These are phyloP conservation scores for Trametes meyenii DNA, from an alignment of 768 basidiomycete genomes.

Conservation along the genomic window DNA sequence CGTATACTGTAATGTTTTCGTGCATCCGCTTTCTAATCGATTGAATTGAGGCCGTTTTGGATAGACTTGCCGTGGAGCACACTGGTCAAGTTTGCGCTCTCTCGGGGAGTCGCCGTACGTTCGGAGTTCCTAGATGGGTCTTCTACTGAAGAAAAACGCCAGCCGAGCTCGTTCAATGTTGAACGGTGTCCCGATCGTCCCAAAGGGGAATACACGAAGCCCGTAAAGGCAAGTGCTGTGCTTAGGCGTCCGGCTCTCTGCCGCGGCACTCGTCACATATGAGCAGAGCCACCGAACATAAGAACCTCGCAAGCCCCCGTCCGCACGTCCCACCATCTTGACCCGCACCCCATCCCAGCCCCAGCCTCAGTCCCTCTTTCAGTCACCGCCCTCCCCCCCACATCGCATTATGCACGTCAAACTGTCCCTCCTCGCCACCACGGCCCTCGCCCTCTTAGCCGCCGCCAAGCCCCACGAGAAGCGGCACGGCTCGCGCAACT, in stretches of 20 bases:
- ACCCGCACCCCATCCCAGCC: neutral
- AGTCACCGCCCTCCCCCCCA: neutral
- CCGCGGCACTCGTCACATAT: neutral
- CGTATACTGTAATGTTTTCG: too few species aligned
- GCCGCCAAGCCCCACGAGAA: conserved; percentile 6
- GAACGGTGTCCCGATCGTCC: neutral
- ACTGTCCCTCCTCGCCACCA: conserved; percentile 10
- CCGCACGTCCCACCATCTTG: neutral
- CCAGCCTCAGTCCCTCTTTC: neutral
- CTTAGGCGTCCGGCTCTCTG: neutral
- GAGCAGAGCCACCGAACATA: neutral
- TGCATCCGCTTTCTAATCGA: too few species aligned
- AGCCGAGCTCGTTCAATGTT: too few species aligned
- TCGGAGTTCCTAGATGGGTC: too few species aligned
- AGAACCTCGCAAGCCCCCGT: neutral
- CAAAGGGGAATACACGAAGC: neutral
- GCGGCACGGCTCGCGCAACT: neutral
- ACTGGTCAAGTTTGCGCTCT: too few species aligned
- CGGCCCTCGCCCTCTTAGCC: conserved; percentile 11
- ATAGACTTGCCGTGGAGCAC: too few species aligned
- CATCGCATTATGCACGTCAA: conserved; percentile 1
- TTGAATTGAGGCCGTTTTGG: too few species aligned
- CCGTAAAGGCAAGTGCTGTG: conserved; percentile 1
- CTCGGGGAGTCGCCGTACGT: too few species aligned
- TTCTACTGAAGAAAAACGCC: too few species aligned